A percentile compares a stretch with the other conserved stretches of the same genome.
phyloP scores from a whole-genome alignment of 192 early-diverging fungal species.

The Rhizophlyctis rosea region DNA sequence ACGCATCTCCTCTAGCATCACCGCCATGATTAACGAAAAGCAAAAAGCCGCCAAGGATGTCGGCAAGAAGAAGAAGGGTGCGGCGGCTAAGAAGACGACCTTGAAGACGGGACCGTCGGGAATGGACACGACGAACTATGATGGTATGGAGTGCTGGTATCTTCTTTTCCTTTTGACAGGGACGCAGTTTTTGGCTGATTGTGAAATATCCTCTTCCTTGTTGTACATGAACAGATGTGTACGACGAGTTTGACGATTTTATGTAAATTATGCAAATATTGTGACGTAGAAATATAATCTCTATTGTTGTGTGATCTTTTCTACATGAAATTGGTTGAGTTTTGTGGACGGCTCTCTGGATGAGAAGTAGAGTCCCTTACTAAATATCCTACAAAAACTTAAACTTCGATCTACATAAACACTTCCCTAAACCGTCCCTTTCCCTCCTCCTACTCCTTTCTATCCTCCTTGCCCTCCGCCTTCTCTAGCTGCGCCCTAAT shows the following conservation, averaged over 20 bases:
- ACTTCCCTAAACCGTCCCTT: too few species aligned
- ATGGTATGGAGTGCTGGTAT: slow-evolving; percentile 9
- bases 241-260: slow-evolving; percentile 45
- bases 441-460: too few species aligned
- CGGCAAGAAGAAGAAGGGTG: slow-evolving; percentile 27
- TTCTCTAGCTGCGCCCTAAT: too few species aligned
- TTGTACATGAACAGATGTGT: slow-evolving; percentile 2
- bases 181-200: background rate
- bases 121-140: slow-evolving; percentile 37
- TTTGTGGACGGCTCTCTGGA: too few species aligned
- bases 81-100: slow-evolving; percentile 26
- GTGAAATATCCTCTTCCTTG: background rate
- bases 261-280: too few species aligned
- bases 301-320: too few species aligned
- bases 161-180: background rate
- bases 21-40: slow-evolving; percentile 53
- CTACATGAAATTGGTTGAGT: too few species aligned
- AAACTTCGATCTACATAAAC: too few species aligned
- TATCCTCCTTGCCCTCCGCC: too few species aligned
- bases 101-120: slow-evolving; percentile 20
- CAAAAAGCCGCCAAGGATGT: slow-evolving; percentile 46
- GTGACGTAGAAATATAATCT: too few species aligned
- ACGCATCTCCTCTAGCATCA: slow-evolving; percentile 42
- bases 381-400: too few species aligned
- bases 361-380: too few species aligned